Evolutionary conservation across 2,329 filamentous ascomycete species (phyloP).

Genomic region (Penicillium aurantiogriseum): DNA sequence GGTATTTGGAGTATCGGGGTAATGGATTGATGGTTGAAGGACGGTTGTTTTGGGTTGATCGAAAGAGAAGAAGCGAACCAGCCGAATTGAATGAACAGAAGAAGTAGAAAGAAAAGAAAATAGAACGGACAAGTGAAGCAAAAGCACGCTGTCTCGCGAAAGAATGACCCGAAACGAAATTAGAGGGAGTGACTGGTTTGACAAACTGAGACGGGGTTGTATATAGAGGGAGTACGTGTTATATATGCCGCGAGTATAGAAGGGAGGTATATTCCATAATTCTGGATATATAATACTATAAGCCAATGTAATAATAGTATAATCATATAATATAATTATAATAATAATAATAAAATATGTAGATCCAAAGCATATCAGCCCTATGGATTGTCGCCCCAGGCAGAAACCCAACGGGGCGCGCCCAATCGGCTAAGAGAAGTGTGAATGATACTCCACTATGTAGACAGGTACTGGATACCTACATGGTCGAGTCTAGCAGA

Average conservation of each 20-base stretch:
- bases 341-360: neutral
- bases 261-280: neutral
- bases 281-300: neutral
- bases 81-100: neutral
- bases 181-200: neutral
- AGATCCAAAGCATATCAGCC: slow-evolving; percentile 3
- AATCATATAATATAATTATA: neutral
- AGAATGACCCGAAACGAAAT: neutral
- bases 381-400: slow-evolving; percentile 9
- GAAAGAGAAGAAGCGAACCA: neutral
- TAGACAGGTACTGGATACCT: neutral
- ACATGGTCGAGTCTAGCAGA: too few relatives aligned
- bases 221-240: neutral
- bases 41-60: neutral
- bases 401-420: slow-evolving; percentile 8
- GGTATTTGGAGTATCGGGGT: neutral
- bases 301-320: too few relatives aligned
- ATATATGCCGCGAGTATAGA: neutral
- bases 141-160: neutral
- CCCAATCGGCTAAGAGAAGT: neutral
- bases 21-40: neutral
- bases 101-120: neutral
- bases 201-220: neutral
- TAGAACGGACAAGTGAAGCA: neutral
- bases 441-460: neutral